Percentiles rank a stretch among this genome's conserved stretches.
phyloP scores from a whole-genome alignment of 2,329 filamentous ascomycete genomes.

The Paecilomyces sp. region DNA sequence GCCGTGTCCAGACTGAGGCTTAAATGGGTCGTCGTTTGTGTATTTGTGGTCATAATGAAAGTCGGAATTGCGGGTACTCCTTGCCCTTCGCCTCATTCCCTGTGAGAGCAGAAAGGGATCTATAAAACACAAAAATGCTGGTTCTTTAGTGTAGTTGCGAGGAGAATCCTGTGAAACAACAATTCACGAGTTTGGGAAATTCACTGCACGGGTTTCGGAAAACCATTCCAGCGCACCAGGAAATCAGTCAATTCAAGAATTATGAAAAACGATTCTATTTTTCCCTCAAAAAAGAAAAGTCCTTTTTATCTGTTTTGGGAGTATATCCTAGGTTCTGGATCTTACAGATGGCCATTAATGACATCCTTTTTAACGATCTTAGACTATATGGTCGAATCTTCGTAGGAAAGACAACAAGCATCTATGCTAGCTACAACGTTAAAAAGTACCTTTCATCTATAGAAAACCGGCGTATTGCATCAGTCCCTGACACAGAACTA shows the following conservation, averaged over 20 bases:
- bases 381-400: neutral
- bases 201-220: neutral
- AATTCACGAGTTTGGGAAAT: neutral
- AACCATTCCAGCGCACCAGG: neutral
- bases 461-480: no score
- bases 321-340: neutral
- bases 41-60: constrained; percentile 3
- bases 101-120: neutral
- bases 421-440: no score
- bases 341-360: neutral
- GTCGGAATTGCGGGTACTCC: constrained; percentile 1
- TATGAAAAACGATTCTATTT: neutral
- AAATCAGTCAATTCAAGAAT: neutral
- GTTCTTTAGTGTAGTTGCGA: neutral
- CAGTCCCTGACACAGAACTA: no score
- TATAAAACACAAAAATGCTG: neutral
- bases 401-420: no score
- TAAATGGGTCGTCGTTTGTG: constrained; percentile 31
- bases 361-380: neutral
- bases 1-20: constrained; percentile 92
- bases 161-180: neutral
- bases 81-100: neutral
- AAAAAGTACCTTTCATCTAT: no score
- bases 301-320: neutral
- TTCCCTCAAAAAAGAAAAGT: neutral